A percentile compares a stretch with the other conserved stretches of the same genome.
These are phyloP conservation scores for Saturnispora dispora DNA, from an alignment of 805 yeast species.

Conservation along the genomic window DNA sequence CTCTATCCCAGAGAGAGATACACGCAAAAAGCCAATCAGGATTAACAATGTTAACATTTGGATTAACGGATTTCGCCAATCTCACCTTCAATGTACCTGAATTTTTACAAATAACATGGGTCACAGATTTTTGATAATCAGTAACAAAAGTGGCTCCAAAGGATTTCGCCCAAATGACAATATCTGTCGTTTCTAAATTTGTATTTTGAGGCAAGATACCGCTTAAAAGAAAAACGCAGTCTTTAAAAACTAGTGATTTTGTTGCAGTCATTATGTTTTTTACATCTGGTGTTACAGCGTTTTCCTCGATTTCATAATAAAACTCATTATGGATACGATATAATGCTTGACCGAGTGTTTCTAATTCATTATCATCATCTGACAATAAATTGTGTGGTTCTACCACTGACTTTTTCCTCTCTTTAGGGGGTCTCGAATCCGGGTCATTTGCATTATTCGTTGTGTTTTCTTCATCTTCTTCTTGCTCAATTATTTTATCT, in stretches of 20 bases:
- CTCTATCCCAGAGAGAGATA: slow-evolving; percentile 66
- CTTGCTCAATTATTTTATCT: slow-evolving; percentile 38
- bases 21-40: slow-evolving; percentile 92
- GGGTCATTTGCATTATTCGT: neutral
- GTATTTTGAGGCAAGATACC: slow-evolving; percentile 87
- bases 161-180: slow-evolving; percentile 84
- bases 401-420: slow-evolving; percentile 11
- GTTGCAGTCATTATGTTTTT: slow-evolving; percentile 64
- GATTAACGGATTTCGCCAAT: slow-evolving; percentile 57
- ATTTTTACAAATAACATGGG: slow-evolving; percentile 80
- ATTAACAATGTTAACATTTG: slow-evolving; percentile 64
- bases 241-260: slow-evolving; percentile 59
- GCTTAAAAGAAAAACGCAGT: slow-evolving; percentile 65
- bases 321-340: slow-evolving; percentile 56
- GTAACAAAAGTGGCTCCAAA: slow-evolving; percentile 83
- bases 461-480: slow-evolving; percentile 19
- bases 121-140: slow-evolving; percentile 62
- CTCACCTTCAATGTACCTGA: slow-evolving; percentile 80
- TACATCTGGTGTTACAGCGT: slow-evolving; percentile 42
- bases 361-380: slow-evolving; percentile 78
- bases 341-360: slow-evolving; percentile 52
- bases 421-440: neutral
- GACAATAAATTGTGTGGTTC: slow-evolving; percentile 44
- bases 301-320: slow-evolving; percentile 39
- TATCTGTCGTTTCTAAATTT: slow-evolving; percentile 64